A percentile compares a stretch with the other conserved stretches of the same genome.
Conservation (phyloP, 2,329 filamentous ascomycete genomes). For the Phaeosphaeria sp. region DNA sequence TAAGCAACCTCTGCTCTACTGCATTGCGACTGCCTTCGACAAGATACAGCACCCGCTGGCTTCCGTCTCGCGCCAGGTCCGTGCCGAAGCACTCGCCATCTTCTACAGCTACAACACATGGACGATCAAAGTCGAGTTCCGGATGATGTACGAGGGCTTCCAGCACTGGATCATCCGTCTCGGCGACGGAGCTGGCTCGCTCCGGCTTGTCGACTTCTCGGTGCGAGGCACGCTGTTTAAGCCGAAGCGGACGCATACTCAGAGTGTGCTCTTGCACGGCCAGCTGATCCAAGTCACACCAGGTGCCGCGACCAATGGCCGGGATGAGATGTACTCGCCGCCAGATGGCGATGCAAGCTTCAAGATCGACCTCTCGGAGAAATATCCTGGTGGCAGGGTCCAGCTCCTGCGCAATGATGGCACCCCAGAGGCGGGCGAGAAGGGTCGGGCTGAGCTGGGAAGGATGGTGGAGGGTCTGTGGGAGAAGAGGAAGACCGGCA, state of each 20-base stretch:
- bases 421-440: conserved; percentile 36
- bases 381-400: conserved; percentile 39
- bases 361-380: conserved; percentile 47
- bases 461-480: conserved; percentile 37
- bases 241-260: conserved; percentile 32
- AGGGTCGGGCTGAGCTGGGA: conserved; percentile 27
- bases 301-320: conserved; percentile 13
- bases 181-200: conserved; percentile 35
- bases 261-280: conserved; percentile 27
- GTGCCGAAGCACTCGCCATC: conserved; percentile 46
- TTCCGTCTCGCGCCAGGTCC: conserved; percentile 43
- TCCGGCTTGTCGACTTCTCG: conserved; percentile 42
- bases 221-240: conserved; percentile 45
- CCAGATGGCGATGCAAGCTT: conserved; percentile 49
- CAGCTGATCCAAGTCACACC: conserved; percentile 28
- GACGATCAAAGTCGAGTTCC: conserved; percentile 49
- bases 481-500: conserved; percentile 41
- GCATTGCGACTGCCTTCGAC: conserved; percentile 46
- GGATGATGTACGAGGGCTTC: conserved; percentile 50
- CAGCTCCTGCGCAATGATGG: conserved; percentile 44
- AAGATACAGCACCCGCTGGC: conserved; percentile 48
- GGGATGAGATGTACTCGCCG: conserved; percentile 33
- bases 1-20: conserved; percentile 49
- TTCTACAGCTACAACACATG: conserved; percentile 51
- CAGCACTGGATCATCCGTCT: conserved; percentile 48